Base-by-base conservation (phyloP, 305 asterid species). In the Nicotiana rustica region DNA sequence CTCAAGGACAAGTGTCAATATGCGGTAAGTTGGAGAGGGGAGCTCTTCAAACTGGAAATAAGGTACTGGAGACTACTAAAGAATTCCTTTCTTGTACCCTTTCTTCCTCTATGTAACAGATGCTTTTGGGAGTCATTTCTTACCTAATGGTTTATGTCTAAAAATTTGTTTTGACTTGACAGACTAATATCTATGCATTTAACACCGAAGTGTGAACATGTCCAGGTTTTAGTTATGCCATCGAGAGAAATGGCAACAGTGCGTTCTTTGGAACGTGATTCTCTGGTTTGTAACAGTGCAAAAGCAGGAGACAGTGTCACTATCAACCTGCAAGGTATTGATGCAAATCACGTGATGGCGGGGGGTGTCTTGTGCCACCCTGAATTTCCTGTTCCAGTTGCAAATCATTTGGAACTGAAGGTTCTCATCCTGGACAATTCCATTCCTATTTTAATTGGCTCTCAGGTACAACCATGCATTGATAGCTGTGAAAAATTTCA, bases 361-460 rank as follows among this genome's bases (percentile, higher is more conserved):
- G 98, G 99, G 65, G 95, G 95, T n/a, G 97, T 96, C 83, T 81
- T 96, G 84, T 96, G 99, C 83, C 98, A 96, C 89, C 98, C 97
- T 33, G 97, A 94, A 86, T 96, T 85, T 86, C 98, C 98, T 10
- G 93, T 94, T 80, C 86, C 88, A 82, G 93, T 93, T 67, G 87
- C 98, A 77, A 88, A 91, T 89, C 94, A 84, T 82, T 87, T 96
- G 91, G 97, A 96, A 85, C 85, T 96, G 84, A 94, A 94, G 88
- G 88, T 96, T 86, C 91, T 91, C 62, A 91, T 92, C 84, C 92
- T 96, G n/a, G 97, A 94, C 62, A 84, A 88, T 84, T 68, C 91
- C 25, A 88, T 88, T 49, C 99, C 99, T 25, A 89, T 96, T 59
- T 70, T 96, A 82, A 89, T 92, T 31, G 98, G 98, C 82, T 92